Evolutionary conservation across 306 rosid genomes (phyloP).

Genomic region (Cucurbita argyrosperma): DNA sequence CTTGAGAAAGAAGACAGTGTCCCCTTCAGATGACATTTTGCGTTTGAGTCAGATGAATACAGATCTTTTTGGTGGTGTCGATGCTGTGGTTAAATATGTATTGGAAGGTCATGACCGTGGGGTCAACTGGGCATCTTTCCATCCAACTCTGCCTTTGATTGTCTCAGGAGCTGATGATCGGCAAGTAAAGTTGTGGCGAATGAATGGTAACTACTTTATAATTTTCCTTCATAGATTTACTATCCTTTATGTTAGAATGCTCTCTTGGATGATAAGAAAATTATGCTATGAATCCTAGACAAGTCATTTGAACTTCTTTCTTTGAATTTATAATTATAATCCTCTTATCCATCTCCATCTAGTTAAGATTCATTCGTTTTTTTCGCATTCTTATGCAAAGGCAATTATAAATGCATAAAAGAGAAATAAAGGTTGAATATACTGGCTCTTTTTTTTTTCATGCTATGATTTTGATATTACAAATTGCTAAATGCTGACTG

Average conservation of each 20-base stretch:
- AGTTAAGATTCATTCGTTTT: neutral
- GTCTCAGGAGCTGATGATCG: constrained; percentile 98
- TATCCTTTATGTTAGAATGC: neutral
- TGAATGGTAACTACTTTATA: constrained; percentile 48
- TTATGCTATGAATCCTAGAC: neutral
- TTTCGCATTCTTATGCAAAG: neutral
- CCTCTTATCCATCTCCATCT: neutral
- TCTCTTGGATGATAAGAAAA: neutral
- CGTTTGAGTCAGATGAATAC: constrained; percentile 91
- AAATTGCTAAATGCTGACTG: neutral
- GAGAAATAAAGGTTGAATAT: neutral
- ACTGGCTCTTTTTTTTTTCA: neutral
- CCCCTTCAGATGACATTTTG: constrained; percentile 84
- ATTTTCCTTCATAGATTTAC: neutral
- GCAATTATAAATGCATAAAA: neutral
- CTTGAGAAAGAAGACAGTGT: constrained; percentile 75
- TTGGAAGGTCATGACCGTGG: constrained; percentile 98
- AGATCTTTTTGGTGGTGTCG: constrained; percentile 90
- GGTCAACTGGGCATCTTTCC: constrained; percentile 95
- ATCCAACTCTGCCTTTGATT: constrained; percentile 84
- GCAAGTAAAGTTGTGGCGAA: constrained; percentile 91
- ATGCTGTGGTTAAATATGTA: constrained; percentile 86
- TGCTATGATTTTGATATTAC: neutral
- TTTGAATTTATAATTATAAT: neutral
- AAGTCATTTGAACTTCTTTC: neutral